Evolutionary conservation across 2,329 filamentous ascomycete genomes (phyloP), one percentile per base, ranked within the genome.

Genomic region (Lojkania enalia): DNA sequence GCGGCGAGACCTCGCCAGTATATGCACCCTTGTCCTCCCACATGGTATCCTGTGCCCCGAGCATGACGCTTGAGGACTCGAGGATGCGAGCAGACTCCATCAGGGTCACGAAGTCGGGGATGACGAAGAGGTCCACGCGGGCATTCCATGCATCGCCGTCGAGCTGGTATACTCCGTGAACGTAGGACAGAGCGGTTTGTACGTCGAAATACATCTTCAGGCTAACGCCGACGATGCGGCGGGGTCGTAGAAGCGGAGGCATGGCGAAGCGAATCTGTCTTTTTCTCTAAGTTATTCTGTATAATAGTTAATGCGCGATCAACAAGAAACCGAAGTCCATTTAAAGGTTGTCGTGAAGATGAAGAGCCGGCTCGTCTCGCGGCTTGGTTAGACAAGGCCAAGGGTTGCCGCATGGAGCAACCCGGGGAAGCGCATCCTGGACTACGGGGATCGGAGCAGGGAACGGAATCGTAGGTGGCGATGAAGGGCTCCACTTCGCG

Each of bases 181-280:
- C 62, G 61, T 77, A 76, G 36, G 64, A 75, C 63, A 66, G 71
- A 1, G 87, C 90, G 49, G 77, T 76, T 9, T 78, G 70, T 6
- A 85, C 78, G 49, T 84, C 81, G 71, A 91, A 91, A 77, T 91
- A 90, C 82, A 90, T 87, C 62, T 90, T 90, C 29, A 86, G 82
- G 35, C 83, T 87, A 52, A 89, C 83, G 66, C 87, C 86, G 48
- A 90, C 77, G 49, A 90, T 75, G 59, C 83, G 83, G 60, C 81
- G 81, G 35, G 74, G 77, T 44, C 58, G 60, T 20, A 61, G 23
- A n/a, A 61, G 44, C 9, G 63, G 63, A 20, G 65, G 59, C 62
- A 69, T 69, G 20, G 40, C 47, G 44, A 46, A 33, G n/a, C n/a
- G n/a, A n/a, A n/a, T n/a, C n/a, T n/a, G n/a, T n/a, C n/a, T n/a